Conservation (phyloP, 169 alveolate species). For the Babesia divergens region DNA sequence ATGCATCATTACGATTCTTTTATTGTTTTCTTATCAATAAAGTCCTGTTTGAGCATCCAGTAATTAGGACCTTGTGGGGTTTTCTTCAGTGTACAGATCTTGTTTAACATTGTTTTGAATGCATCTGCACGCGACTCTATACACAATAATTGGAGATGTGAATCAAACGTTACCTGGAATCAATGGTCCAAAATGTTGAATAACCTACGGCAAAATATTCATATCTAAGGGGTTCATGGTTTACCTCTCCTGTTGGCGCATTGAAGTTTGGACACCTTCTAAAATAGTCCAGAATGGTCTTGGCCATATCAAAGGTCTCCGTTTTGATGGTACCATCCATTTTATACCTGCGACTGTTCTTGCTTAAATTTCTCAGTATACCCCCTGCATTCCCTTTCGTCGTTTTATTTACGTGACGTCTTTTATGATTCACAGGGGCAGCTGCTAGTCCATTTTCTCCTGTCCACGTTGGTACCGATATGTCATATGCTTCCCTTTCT, state of each 20-base stretch:
- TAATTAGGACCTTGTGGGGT: slow-evolving; percentile 2
- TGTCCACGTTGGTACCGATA: slow-evolving; percentile 47
- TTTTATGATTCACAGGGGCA: slow-evolving; percentile 9
- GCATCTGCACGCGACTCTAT: background rate
- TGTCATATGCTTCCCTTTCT: slow-evolving; percentile 39
- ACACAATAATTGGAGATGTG: background rate
- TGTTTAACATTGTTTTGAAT: slow-evolving; percentile 5
- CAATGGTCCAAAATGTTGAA: slow-evolving; percentile 40
- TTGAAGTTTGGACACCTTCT: background rate
- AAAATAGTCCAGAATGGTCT: slow-evolving; percentile 19
- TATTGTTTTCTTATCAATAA: background rate
- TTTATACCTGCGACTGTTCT: background rate
- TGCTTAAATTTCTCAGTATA: background rate
- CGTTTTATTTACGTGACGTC: background rate
- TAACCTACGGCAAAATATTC: slow-evolving; percentile 1
- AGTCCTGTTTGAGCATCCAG: slow-evolving; percentile 16
- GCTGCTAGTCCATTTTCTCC: slow-evolving; percentile 40
- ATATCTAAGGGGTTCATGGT: background rate
- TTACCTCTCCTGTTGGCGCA: slow-evolving; percentile 34
- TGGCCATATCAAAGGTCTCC: background rate
- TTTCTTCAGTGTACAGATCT: slow-evolving; percentile 15
- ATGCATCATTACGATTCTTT: background rate
- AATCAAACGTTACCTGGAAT: slow-evolving; percentile 17
- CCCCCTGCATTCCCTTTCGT: background rate
- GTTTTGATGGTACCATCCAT: background rate